Conservation (phyloP, 2,329 filamentous ascomycete species). For the Diaporthe sp. region DNA sequence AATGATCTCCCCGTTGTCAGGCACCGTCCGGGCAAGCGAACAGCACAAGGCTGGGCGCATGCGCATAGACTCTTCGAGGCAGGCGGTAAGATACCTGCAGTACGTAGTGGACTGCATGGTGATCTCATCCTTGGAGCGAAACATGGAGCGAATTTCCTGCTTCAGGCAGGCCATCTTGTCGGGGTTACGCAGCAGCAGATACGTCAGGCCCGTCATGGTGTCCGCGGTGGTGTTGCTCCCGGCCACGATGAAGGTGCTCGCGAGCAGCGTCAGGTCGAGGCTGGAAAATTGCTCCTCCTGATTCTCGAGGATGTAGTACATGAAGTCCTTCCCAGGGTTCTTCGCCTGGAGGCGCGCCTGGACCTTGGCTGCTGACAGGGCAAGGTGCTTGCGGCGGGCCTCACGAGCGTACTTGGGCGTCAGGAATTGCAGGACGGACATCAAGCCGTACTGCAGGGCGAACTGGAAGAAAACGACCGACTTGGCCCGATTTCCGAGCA, state of each 20-base stretch:
- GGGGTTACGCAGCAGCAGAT: conserved; percentile 49
- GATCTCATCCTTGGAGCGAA: conserved; percentile 48
- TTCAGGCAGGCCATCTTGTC: conserved; percentile 42
- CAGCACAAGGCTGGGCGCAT: conserved; percentile 47
- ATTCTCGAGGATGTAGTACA: conserved; percentile 42
- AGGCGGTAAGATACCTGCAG: conserved; percentile 50
- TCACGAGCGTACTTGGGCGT: conserved; percentile 26
- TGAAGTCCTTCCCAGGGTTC: conserved; percentile 40
- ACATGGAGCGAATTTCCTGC: conserved; percentile 48
- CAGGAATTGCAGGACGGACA: conserved; percentile 1
- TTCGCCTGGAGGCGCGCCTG: conserved; percentile 35
- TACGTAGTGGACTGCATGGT: conserved; percentile 42
- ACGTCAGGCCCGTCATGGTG: conserved; percentile 50
- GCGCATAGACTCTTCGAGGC: conserved; percentile 49
- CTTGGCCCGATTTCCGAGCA: conserved; percentile 25
- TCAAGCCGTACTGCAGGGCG: conserved; percentile 15
- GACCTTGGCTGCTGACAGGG: conserved; percentile 16
- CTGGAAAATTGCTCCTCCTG: conserved; percentile 40
- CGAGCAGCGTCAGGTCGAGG: conserved; percentile 42
- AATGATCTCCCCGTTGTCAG: conserved; percentile 40
- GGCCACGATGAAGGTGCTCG: conserved; percentile 54
- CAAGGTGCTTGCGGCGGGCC: conserved; percentile 21
- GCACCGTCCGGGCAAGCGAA: conserved; percentile 41
- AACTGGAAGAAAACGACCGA: conserved; percentile 20
- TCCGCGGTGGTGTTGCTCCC: conserved; percentile 64